These are phyloP conservation scores for Cryphonectria parasitica DNA, from an alignment of 2,329 filamentous ascomycete species.

Conservation along the genomic window DNA sequence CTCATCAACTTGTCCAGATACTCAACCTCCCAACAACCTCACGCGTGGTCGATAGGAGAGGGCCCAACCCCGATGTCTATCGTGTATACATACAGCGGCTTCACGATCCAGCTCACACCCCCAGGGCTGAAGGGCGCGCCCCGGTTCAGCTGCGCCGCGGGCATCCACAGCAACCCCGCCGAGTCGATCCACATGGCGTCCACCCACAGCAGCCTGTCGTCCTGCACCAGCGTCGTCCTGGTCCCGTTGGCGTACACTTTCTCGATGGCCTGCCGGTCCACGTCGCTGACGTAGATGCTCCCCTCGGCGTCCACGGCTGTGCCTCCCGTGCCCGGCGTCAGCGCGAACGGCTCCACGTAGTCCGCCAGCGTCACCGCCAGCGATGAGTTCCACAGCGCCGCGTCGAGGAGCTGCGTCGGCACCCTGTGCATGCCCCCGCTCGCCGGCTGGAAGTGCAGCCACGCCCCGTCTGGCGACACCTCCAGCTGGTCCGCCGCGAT, in stretches of 20 bases:
- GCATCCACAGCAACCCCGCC: slow-evolving; percentile 24
- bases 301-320: slow-evolving; percentile 27
- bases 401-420: slow-evolving; percentile 12
- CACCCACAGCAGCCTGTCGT: slow-evolving; percentile 27
- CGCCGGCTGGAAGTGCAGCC: slow-evolving; percentile 23
- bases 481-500: slow-evolving; percentile 26
- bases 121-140: slow-evolving; percentile 14
- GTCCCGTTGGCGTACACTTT: slow-evolving; percentile 27
- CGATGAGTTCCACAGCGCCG: slow-evolving; percentile 25
- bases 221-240: slow-evolving; percentile 17
- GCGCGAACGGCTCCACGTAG: slow-evolving; percentile 23
- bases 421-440: slow-evolving; percentile 25
- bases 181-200: slow-evolving; percentile 27
- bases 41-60: slow-evolving; percentile 24
- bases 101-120: slow-evolving; percentile 20
- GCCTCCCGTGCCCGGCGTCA: slow-evolving; percentile 24
- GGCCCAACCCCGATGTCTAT: slow-evolving; percentile 25
- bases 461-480: slow-evolving; percentile 24
- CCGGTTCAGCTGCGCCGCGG: slow-evolving; percentile 22
- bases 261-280: slow-evolving; percentile 24
- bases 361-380: slow-evolving; percentile 14
- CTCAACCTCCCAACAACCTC: not conserved
- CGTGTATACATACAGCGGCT: slow-evolving; percentile 22
- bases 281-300: slow-evolving; percentile 22
- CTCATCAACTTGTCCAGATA: no score